Base-by-base conservation (phyloP, 495 filamentous ascomycete species). In the Aspergillus kassunensis region DNA sequence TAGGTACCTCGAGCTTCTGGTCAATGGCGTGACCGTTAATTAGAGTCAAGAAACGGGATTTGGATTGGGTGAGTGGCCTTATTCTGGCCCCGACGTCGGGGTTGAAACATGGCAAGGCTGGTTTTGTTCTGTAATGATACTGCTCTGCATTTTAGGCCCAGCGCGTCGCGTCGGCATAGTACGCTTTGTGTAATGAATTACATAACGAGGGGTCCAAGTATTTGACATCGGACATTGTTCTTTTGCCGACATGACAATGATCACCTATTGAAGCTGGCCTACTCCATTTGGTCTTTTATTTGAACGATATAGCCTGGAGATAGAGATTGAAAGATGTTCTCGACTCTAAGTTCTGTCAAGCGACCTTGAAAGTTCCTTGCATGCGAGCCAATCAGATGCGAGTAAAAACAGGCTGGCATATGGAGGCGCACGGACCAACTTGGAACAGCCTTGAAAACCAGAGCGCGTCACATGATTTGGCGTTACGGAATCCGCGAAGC, bases 401-500 rank as follows among this genome's bases (percentile, higher is more conserved):
- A 24, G 24, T 24, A 41, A 52, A 33, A 9, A 33, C 10, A 11
- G 6, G 7, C 12, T n/a, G 9, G 12, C 30, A 33, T 11, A n/a
- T 10, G 30, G 30, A 10, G 30, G 30, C 41, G 51, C 51, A 53
- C 51, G 51, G 51, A 37, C 42, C 51, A 53, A 11, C 13, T n/a
- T n/a, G n/a, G n/a, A n/a, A n/a, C n/a, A n/a, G n/a, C n/a, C n/a
- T n/a, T n/a, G 16, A 18, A 13, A 43, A 7, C 1, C 31, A 35
- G 34, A 46, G 31, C 42, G 20, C 29, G 21, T 33, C 60, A 59
- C 54, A 54, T 59, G 59, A 56, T 44, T 31, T 42, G 55, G 55
- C 55, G 59, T 56, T 56, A 53, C 56, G 60, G 39, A 54, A 50
- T 33, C 47, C 53, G 55, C 59, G 59, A 41, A 19, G 40, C 55